A percentile compares a stretch with the other conserved stretches of the same genome.
These are phyloP conservation scores for Blastomyces percursus DNA, from an alignment of 2,329 filamentous ascomycete genomes.

Conservation along the genomic window DNA sequence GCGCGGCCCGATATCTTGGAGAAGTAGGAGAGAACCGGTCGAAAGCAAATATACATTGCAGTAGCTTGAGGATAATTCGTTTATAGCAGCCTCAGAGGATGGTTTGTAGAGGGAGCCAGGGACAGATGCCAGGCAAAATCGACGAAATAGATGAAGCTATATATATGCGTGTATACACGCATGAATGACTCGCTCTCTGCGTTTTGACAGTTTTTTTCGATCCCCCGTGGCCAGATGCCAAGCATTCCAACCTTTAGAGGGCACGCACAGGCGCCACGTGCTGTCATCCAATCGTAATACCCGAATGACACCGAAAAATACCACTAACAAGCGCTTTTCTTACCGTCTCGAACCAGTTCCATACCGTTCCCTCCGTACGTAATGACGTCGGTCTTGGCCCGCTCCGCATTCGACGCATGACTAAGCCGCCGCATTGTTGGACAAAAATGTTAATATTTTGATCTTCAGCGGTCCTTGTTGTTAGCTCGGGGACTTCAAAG, in stretches of 20 bases:
- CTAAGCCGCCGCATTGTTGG: too few relatives aligned
- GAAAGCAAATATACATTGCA: constrained; percentile 3
- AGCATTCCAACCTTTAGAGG: not conserved
- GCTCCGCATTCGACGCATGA: too few relatives aligned
- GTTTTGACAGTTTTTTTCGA: not conserved
- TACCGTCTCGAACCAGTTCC: not conserved
- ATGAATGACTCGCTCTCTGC: not conserved
- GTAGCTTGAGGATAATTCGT: not conserved
- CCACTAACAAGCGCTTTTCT: not conserved
- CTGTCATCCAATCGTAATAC: not conserved
- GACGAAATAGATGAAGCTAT: not conserved
- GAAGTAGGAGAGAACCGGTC: not conserved
- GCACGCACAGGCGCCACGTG: not conserved
- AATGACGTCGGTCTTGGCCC: too few relatives aligned
- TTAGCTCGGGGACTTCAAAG: not conserved
- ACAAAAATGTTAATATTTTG: too few relatives aligned
- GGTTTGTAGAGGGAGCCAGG: not conserved
- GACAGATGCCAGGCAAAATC: too few relatives aligned
- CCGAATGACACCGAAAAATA: not conserved
- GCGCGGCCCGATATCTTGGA: not conserved
- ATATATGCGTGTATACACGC: not conserved
- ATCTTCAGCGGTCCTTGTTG: too few relatives aligned
- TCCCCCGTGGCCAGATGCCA: not conserved
- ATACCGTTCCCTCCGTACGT: too few relatives aligned
- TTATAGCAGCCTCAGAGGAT: not conserved